phyloP scores from a whole-genome alignment of 345 rosid genomes.

The Atalantia buxifolia region DNA sequence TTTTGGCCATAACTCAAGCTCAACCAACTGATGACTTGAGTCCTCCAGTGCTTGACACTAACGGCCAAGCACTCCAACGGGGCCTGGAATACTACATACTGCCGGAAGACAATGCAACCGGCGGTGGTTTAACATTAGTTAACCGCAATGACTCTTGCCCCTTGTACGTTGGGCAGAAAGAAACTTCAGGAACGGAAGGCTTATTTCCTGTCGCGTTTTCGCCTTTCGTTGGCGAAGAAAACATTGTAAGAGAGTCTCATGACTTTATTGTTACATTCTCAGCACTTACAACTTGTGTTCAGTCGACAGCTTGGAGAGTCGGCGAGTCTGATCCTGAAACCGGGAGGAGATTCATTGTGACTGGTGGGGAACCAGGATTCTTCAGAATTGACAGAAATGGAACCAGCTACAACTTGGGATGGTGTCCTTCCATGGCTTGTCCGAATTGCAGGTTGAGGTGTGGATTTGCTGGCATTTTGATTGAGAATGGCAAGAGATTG shows the following conservation, averaged over 20 bases:
- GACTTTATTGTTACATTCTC: slow-evolving; percentile 21
- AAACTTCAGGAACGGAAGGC: neutral
- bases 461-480: slow-evolving; percentile 23
- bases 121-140: slow-evolving; percentile 20
- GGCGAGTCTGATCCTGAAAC: slow-evolving; percentile 11
- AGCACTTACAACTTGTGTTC: slow-evolving; percentile 7
- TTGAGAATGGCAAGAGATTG: slow-evolving; percentile 14
- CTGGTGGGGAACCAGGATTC: slow-evolving; percentile 7
- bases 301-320: slow-evolving; percentile 16
- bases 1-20: slow-evolving; percentile 13
- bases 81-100: slow-evolving; percentile 21
- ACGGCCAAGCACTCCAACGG: slow-evolving; percentile 13
- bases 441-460: slow-evolving; percentile 21
- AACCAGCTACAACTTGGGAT: slow-evolving; percentile 7
- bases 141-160: slow-evolving; percentile 16
- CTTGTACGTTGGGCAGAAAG: slow-evolving; percentile 15
- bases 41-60: slow-evolving; percentile 21
- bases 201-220: slow-evolving; percentile 10
- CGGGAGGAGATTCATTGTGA: slow-evolving; percentile 14
- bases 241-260: slow-evolving; percentile 14
- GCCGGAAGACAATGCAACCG: slow-evolving; percentile 5
- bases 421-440: slow-evolving; percentile 22
- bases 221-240: slow-evolving; percentile 16
- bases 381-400: slow-evolving; percentile 19
- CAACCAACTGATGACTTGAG: slow-evolving; percentile 9